phyloP scores from a whole-genome alignment of 73 alveolate species.

The Paramecium sonneborni region DNA sequence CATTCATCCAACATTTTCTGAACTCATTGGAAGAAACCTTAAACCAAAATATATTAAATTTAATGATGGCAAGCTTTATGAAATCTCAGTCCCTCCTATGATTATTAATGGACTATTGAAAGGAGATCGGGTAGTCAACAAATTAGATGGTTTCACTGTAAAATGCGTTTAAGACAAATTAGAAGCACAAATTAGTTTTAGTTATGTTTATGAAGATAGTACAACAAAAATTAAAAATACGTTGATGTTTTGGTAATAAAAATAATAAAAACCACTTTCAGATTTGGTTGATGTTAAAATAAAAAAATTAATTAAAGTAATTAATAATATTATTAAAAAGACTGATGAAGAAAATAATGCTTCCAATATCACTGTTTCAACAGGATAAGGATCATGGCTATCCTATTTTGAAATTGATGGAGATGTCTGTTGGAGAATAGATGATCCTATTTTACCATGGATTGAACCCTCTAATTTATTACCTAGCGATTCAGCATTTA shows the following conservation, averaged over 20 bases:
- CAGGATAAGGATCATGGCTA: slow-evolving; percentile 51
- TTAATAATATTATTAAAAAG: slow-evolving; percentile 27
- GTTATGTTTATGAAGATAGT: slow-evolving; percentile 30
- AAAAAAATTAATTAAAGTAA: slow-evolving; percentile 48
- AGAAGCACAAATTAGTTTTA: background rate
- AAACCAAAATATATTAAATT: background rate
- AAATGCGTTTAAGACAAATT: background rate
- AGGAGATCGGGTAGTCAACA: slow-evolving; percentile 34
- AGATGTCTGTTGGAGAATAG: slow-evolving; percentile 30
- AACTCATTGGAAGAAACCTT: background rate
- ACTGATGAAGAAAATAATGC: slow-evolving; percentile 40
- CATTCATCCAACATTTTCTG: slow-evolving; percentile 31
- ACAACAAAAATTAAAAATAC: slow-evolving; percentile 9
- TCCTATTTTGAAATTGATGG: slow-evolving; percentile 34
- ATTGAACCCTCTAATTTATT: background rate
- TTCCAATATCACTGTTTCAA: background rate
- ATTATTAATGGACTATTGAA: slow-evolving; percentile 31
- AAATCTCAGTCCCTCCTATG: background rate
- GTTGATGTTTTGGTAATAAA: slow-evolving; percentile 38
- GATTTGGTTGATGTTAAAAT: slow-evolving; percentile 52
- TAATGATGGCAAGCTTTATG: slow-evolving; percentile 13
- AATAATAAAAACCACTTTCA: background rate
- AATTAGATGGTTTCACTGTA: background rate
- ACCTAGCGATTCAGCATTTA: slow-evolving; percentile 50
- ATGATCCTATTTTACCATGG: slow-evolving; percentile 23